Conservation (phyloP, 371 early-diverging fungal species). For the Mucor mucedo region DNA sequence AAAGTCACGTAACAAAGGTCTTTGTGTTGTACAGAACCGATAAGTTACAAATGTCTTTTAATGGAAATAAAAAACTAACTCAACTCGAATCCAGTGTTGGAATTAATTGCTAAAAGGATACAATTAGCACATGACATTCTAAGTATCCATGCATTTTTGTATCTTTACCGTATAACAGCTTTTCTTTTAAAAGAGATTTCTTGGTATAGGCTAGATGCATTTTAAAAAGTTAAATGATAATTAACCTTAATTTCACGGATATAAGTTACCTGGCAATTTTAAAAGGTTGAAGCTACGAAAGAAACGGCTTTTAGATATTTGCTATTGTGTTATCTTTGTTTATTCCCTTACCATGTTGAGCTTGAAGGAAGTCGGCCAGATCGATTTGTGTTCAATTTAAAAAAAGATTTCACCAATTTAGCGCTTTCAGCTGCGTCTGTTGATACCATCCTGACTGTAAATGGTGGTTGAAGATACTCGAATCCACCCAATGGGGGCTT, state of each 20-base stretch:
- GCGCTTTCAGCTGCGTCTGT: conserved; percentile 24
- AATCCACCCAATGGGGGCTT: conserved; percentile 92
- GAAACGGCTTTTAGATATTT: background rate
- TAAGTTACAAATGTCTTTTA: background rate
- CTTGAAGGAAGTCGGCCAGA: conserved; percentile 59
- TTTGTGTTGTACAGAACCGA: background rate
- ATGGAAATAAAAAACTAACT: conserved; percentile 25
- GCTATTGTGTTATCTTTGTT: no score
- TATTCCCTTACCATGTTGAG: conserved; percentile 47
- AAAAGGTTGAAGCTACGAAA: conserved; percentile 86
- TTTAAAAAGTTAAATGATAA: no score
- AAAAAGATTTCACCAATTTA: conserved; percentile 51
- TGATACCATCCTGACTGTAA: conserved; percentile 69
- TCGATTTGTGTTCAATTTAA: conserved; percentile 46
- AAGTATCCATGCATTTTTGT: background rate
- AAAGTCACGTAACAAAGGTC: background rate
- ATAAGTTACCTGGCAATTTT: conserved; percentile 69
- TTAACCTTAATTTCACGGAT: background rate
- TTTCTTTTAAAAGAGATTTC: conserved; percentile 58
- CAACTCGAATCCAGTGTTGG: conserved; percentile 61
- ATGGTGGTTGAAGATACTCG: conserved; percentile 72
- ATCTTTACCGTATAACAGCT: conserved; percentile 55
- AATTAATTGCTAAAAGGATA: conserved; percentile 44
- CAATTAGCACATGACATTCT: no score
- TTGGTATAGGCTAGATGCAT: conserved; percentile 47